Base-by-base conservation (phyloP, 2,329 filamentous ascomycete genomes). In the Scedosporium boydii region DNA sequence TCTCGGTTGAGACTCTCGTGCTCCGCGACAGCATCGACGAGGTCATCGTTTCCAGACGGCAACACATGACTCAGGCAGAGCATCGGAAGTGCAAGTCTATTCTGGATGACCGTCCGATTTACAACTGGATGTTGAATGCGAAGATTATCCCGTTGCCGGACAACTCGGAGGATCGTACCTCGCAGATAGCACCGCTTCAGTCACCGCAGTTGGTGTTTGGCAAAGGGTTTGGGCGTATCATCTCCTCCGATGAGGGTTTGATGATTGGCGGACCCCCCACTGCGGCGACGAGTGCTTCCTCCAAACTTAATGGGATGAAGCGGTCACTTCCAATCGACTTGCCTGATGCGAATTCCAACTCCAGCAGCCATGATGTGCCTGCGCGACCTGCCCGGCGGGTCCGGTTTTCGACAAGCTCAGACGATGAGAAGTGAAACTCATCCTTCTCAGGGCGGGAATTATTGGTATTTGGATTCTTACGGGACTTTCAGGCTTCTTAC, bases 1-100 rank as follows among this genome's bases (percentile, higher is more conserved):
- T 97, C 0, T 85, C 85, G 7, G 93, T 96, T 0, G 91, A 97
- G 75, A 97, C 92, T 0, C 76, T 97, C 1, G 88, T 97, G 0
- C 76, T 97, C 5, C 83, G 83, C 61, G 86, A 85, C 63, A 96
- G 90, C 9, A 84, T 97, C 9, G 93, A 97, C 69, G 91, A 97
- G 71, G 84, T 88, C 16, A 93, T 98, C 69, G 78, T 96, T 4
- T 80, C 87, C 63, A 83, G 90, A 4, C 82, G 89, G 55, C 82
- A 85, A 66, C 80, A 86, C 41, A 93, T 96, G 90, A 90, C 88
- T 0, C 85, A 85, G 63, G 81, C 81, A 2, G 84, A 87, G 67
- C 82, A 86, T 64, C 77, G 78, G 57, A 77, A 76, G 61, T 79
- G 80, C 65, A 85, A 82, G 67, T 78, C 76, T 4, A 78, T 87